These are phyloP conservation scores for Lyophyllum semitale DNA, from an alignment of 768 basidiomycete species.

Conservation along the genomic window DNA sequence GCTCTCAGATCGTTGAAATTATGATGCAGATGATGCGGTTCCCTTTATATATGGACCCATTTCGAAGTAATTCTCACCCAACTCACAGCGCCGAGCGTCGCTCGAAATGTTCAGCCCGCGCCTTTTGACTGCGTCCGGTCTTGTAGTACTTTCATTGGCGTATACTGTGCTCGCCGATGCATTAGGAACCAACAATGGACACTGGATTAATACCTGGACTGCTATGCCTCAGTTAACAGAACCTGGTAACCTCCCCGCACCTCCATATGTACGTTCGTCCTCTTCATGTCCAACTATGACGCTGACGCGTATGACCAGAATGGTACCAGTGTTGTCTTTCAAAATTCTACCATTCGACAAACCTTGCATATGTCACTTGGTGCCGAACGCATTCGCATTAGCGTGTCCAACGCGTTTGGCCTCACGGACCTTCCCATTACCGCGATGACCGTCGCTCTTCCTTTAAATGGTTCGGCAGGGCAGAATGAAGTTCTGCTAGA, in stretches of 20 bases:
- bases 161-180: neutral
- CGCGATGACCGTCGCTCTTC: slow-evolving; percentile 44
- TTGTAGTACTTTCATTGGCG: neutral
- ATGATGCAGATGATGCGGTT: too few species aligned
- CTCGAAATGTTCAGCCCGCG: neutral
- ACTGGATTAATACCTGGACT: slow-evolving; percentile 38
- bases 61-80: neutral
- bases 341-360: slow-evolving; percentile 50
- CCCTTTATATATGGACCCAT: too few species aligned
- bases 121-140: neutral
- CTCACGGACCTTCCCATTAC: slow-evolving; percentile 42
- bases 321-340: slow-evolving; percentile 34
- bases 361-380: slow-evolving; percentile 46
- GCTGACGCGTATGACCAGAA: slow-evolving; percentile 9
- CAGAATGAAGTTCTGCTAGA: slow-evolving; percentile 33
- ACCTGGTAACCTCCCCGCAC: slow-evolving; percentile 32
- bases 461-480: slow-evolving; percentile 37
- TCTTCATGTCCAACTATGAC: neutral
- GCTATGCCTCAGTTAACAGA: slow-evolving; percentile 44
- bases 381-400: slow-evolving; percentile 40
- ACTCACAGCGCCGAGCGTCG: neutral
- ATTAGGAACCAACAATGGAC: neutral
- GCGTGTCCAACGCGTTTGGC: slow-evolving; percentile 52
- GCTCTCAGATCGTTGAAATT: too few species aligned
- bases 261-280: slow-evolving; percentile 28